Evolutionary conservation across 2,329 filamentous ascomycete genomes (phyloP), one percentile per base, ranked within the genome.

Genomic region (Orbilia oligospora): DNA sequence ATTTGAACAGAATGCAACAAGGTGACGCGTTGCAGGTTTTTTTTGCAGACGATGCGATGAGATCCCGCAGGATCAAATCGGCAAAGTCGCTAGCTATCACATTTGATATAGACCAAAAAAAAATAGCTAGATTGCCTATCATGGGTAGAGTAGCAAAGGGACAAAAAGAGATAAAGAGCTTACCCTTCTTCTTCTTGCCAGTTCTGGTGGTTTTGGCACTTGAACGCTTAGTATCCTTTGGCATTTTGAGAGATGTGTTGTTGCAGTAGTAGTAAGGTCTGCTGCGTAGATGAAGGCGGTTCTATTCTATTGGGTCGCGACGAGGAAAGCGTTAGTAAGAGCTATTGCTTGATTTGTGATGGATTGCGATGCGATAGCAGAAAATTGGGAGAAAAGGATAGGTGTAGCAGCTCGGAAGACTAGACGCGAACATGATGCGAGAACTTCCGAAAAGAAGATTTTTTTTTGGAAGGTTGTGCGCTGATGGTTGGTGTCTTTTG

Each of bases 111-210:
- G n/a, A 24, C 14, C 10, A 27, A 30, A 10, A 24, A 27, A 56
- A 41, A 41, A 10, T 16, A 30, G 27, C 27, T 30, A 30, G 27
- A 3, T 30, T 30, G 6, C 6, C 27, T 30, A 30, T 30, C 27
- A 30, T 30, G 6, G 27, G 27, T 6, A 46, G 44, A 46, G 4
- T n/a, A 14, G 18, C 3, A 27, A 55, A n/a, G n/a, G 18, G 30
- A 22, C 41, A 46, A 14, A 27, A 46, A 63, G 27, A n/a, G 20
- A 53, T 22, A 24, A 14, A 20, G 5, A 71, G 16, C 73, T 71
- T 77, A 77, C 73, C 73, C 73, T 77, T 77, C 73, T 77, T 77
- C 73, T 77, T 77, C 73, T 77, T 77, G 58, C 73, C 73, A 24
- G 73, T 71, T 38, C 67, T 71, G 68, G 73, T 77, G 48, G 46